Evolutionary conservation across 2,329 filamentous ascomycete species (phyloP), one percentile per base, ranked within the genome.

Genomic region (Apiospora hydei): DNA sequence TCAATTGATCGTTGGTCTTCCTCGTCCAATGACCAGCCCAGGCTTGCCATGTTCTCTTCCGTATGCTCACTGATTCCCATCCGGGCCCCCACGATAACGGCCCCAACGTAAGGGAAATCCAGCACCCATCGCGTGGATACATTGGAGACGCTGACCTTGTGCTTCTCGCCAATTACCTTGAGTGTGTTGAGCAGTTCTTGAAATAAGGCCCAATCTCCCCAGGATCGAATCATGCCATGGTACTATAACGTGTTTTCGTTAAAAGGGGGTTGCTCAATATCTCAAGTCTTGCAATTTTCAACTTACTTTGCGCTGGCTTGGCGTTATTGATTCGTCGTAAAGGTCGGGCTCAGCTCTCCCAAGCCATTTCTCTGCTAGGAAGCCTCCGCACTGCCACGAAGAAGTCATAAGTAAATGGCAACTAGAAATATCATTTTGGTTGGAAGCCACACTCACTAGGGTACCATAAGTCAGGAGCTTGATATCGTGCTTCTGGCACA

Each of bases 41-140:
- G 81, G 1, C 76, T 75, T 4, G 71, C 67, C 21, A 79, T 61
- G 26, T 81, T 82, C 16, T 81, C 80, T 4, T 76, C 51, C 34
- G 73, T 75, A 34, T 77, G 78, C 11, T 73, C 74, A 7, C 77
- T 76, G 14, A 81, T 75, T 1, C 81, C 80, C 2, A 81, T 75
- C 11, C 79, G 72, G 7, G 80, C 79, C 10, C 81, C 80, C 14
- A 82, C 80, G 44, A 82, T 80, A 16, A 82, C 80, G 18, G 80
- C 80, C 24, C 81, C 80, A 4, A 81, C 81, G n/a, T 74, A 71
- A 0, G 76, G 76, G 51, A 81, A 78, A 70, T 81, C 78, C 61
- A 82, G 73, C 1, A 82, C 78, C 81, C 81, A 82, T 30, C 81
- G 77, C 26, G 78, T 77, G 7, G 80, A 80, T 18, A 81, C 74